These are phyloP conservation scores for Talaromyces proteolyticus DNA, from an alignment of 495 filamentous ascomycete species.

Conservation along the genomic window DNA sequence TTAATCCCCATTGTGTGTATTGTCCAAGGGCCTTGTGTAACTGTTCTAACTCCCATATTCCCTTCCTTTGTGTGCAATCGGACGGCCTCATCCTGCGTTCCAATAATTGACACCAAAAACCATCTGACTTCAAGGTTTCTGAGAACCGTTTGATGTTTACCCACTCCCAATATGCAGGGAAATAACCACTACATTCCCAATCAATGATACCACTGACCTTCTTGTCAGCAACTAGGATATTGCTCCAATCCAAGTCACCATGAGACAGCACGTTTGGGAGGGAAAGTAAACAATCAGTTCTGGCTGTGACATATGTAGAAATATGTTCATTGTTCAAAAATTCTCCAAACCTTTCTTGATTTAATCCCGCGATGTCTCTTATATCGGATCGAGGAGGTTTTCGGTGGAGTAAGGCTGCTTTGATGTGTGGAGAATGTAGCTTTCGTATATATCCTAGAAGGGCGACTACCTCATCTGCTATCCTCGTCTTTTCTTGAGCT, in stretches of 20 bases:
- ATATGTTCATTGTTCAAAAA: conserved; percentile 4
- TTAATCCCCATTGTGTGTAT: background rate
- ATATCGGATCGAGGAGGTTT: conserved; percentile 5
- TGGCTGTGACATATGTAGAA: conserved; percentile 1
- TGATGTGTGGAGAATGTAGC: conserved; percentile 1
- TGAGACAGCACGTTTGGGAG: conserved; percentile 1
- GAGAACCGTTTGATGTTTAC: background rate
- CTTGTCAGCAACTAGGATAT: background rate
- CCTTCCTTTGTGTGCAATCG: background rate
- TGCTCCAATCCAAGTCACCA: background rate
- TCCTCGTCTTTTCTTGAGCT: background rate
- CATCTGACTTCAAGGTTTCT: background rate
- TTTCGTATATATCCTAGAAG: background rate
- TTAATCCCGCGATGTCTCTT: background rate
- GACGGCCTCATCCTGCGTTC: conserved; percentile 1
- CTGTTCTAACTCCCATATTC: background rate
- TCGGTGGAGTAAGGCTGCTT: background rate
- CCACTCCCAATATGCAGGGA: background rate
- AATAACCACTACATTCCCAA: background rate
- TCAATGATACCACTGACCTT: conserved; percentile 22
- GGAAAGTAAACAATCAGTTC: background rate
- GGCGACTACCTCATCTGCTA: conserved; percentile 5
- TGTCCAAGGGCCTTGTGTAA: background rate
- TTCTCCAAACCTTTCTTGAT: conserved; percentile 1
- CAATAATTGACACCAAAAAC: background rate